These are phyloP conservation scores for Blastomyces gilchristii DNA, from an alignment of 2,329 filamentous ascomycete genomes.

Conservation along the genomic window DNA sequence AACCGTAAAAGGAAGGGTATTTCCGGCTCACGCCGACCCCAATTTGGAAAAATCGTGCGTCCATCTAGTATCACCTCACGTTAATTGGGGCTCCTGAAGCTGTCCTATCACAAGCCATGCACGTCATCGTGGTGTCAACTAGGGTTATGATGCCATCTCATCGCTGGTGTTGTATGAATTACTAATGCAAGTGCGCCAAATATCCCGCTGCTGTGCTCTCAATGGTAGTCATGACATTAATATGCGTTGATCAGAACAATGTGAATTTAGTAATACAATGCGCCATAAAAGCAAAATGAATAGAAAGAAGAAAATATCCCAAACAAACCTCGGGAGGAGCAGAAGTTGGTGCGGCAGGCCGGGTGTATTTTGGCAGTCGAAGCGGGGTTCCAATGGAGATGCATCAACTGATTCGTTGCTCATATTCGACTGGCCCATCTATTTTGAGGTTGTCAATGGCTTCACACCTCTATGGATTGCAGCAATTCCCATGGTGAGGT, in stretches of 20 bases:
- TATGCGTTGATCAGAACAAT: neutral
- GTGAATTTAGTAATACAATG: slow-evolving; percentile 2
- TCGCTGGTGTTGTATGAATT: neutral
- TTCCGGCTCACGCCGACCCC: neutral
- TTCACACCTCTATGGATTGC: slow-evolving; percentile 97
- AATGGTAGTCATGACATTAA: neutral
- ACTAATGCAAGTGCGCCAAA: slow-evolving; percentile 1
- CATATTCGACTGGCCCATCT: neutral
- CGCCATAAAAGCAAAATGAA: neutral
- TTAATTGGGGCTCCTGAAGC: neutral
- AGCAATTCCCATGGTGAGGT: slow-evolving; percentile 84
- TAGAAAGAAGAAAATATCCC: neutral
- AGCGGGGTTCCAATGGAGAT: neutral
- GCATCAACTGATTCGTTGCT: neutral
- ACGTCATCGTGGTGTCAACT: neutral
- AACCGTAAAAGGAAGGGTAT: neutral
- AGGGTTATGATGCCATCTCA: neutral
- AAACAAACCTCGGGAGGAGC: neutral
- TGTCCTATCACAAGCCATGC: neutral
- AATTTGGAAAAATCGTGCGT: neutral
- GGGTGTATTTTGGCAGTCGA: neutral
- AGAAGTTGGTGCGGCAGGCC: neutral
- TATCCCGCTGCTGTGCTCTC: neutral
- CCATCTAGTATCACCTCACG: neutral
- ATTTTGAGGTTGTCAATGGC: slow-evolving; percentile 36